Conservation (phyloP, 495 filamentous ascomycete genomes). For the Usnea hakonensis region DNA sequence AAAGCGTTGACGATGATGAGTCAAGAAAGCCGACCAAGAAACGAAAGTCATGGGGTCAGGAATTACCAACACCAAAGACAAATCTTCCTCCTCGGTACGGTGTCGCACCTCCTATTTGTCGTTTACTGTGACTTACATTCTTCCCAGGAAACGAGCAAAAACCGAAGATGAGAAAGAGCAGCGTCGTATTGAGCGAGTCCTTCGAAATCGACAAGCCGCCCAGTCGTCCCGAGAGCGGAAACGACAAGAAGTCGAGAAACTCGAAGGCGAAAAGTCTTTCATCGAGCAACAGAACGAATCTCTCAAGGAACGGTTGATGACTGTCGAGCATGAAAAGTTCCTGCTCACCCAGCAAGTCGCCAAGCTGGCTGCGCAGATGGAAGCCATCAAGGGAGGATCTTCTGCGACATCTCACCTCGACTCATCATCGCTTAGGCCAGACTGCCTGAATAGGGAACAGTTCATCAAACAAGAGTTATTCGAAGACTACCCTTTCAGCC, state of each 20-base stretch:
- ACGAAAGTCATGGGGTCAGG: constrained; percentile 97
- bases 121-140: constrained; percentile 18
- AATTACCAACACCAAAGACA: constrained; percentile 92
- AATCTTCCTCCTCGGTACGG: constrained; percentile 87
- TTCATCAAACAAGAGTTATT: constrained; percentile 47
- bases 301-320: constrained; percentile 55
- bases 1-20: constrained; percentile 29
- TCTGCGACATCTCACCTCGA: constrained; percentile 38
- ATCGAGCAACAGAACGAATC: constrained; percentile 63
- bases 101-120: background rate
- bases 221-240: constrained; percentile 96
- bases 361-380: constrained; percentile 53
- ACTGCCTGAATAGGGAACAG: constrained; percentile 17
- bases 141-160: constrained; percentile 83
- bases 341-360: constrained; percentile 58
- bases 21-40: constrained; percentile 88
- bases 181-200: constrained; percentile 90
- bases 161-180: constrained; percentile 99
- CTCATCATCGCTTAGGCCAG: constrained; percentile 29
- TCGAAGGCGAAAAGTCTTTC: constrained; percentile 65
- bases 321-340: constrained; percentile 59
- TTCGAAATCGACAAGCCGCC: constrained; percentile 89
- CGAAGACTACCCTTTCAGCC: constrained; percentile 42
- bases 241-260: constrained; percentile 82
- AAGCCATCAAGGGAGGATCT: constrained; percentile 27